Evolutionary conservation across 2,329 filamentous ascomycete genomes (phyloP).

Genomic region (Hortaea sp.): DNA sequence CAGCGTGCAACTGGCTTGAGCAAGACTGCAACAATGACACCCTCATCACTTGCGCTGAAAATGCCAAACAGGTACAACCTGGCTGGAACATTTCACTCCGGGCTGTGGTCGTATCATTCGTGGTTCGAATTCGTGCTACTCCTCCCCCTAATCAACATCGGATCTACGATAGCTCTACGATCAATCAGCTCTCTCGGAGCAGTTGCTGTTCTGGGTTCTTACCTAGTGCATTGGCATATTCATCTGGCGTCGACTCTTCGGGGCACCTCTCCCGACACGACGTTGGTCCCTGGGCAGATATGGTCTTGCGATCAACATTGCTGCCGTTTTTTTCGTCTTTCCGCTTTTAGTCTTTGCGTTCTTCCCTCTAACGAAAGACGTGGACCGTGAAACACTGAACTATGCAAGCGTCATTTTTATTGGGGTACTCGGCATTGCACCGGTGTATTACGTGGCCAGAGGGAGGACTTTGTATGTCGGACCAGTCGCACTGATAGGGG

Average conservation of each 20-base stretch:
- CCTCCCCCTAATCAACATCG: slow-evolving; percentile 16
- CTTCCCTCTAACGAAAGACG: slow-evolving; percentile 31
- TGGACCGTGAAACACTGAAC: slow-evolving; percentile 6
- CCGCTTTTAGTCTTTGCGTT: slow-evolving; percentile 40
- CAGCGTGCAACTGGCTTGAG: slow-evolving; percentile 1
- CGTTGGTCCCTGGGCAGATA: slow-evolving; percentile 30
- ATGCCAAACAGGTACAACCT: slow-evolving; percentile 1
- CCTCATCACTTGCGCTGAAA: not conserved
- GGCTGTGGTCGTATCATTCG: slow-evolving; percentile 12
- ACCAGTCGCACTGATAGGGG: not conserved
- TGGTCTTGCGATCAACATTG: slow-evolving; percentile 31
- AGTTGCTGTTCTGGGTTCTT: slow-evolving; percentile 31
- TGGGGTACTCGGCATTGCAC: slow-evolving; percentile 29
- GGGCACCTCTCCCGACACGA: slow-evolving; percentile 24
- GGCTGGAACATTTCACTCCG: slow-evolving; percentile 13
- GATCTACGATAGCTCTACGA: slow-evolving; percentile 30
- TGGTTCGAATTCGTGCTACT: slow-evolving; percentile 14
- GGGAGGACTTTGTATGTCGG: slow-evolving; percentile 19
- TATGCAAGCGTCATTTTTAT: slow-evolving; percentile 16
- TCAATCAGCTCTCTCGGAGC: slow-evolving; percentile 32
- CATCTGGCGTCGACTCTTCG: slow-evolving; percentile 26
- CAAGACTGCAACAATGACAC: not conserved
- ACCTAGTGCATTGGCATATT: slow-evolving; percentile 28
- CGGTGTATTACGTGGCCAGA: slow-evolving; percentile 29
- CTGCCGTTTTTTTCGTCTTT: slow-evolving; percentile 30